Base-by-base conservation (phyloP, 257 asterid species). In the Catharanthus roseus region DNA sequence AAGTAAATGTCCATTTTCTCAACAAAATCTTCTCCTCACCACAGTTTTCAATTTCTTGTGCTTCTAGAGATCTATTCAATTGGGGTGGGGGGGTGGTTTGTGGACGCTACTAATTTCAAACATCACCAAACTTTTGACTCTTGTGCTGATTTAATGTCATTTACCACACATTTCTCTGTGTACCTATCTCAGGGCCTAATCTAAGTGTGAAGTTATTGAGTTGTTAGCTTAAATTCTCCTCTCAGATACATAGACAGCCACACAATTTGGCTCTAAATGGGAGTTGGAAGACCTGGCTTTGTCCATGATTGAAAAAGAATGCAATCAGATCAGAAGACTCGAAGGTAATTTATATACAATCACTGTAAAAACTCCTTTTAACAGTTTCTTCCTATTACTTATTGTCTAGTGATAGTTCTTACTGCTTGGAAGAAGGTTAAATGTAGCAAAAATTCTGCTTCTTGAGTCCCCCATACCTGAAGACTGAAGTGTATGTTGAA, bases 401-500 rank as follows among this genome's bases (percentile, higher is more conserved):
- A 50, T 38, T 4, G 38, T 28, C 16, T 33, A 16, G 39, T 21
- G 36, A 24, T 23, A 3, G 19, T 67, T 42, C 29, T 26, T 38
- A 31, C 31, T 56, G 28, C 36, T 28, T 5, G 34, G 45, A 73
- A 44, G 62, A 36, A 42, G 28, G 29, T 39, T 18, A 36, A 28
- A 24, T 21, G 21, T 44, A 39, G 23, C 60, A 29, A 53, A 54
- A 24, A 71, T 68, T 56, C 28, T 47, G 71, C 73, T 67, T 44
- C 33, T 72, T 75, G 41, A 61, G 62, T 55, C 34, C 61, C 29
- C 57, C 6, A 2, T 44, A 56, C 26, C 26, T 70, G 67, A 55
- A 49, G 34, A 10, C 34, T 41, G 36, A 23, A 44, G 49, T 21
- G 73, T 70, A 28, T 69, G 55, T 28, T 36, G 78, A 77, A 70